These are phyloP conservation scores for Pichia membranifaciens DNA, from an alignment of 805 yeast species.

Conservation along the genomic window DNA sequence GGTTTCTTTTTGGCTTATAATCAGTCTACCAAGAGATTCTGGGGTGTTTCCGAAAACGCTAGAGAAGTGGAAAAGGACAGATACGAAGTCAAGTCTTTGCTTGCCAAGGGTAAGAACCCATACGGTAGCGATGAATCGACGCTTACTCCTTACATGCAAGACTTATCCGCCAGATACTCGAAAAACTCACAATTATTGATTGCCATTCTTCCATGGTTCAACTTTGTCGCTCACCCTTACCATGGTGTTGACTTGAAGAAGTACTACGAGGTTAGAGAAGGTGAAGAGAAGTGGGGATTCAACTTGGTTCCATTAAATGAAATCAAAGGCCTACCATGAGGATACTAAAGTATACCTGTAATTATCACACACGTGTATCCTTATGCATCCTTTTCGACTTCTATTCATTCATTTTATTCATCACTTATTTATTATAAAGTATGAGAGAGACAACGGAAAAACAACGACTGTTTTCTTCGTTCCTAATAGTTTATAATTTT, in stretches of 20 bases:
- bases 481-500: slow-evolving; percentile 1
- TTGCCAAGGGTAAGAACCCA: slow-evolving; percentile 60
- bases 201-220: slow-evolving; percentile 75
- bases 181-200: slow-evolving; percentile 58
- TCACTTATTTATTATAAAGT: slow-evolving; percentile 1
- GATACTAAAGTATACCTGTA: not conserved
- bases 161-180: slow-evolving; percentile 71
- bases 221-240: slow-evolving; percentile 71
- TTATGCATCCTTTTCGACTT: not conserved
- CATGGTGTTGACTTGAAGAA: slow-evolving; percentile 70
- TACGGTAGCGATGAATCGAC: slow-evolving; percentile 50
- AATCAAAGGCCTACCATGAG: slow-evolving; percentile 31
- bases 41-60: slow-evolving; percentile 70
- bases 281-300: slow-evolving; percentile 55
- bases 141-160: slow-evolving; percentile 64
- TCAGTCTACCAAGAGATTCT: slow-evolving; percentile 62
- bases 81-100: slow-evolving; percentile 60
- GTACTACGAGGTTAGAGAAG: slow-evolving; percentile 51
- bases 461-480: not conserved
- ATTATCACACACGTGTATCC: too few species aligned
- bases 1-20: slow-evolving; percentile 72
- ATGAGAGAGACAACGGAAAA: not conserved
- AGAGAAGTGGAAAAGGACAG: slow-evolving; percentile 70
- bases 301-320: slow-evolving; percentile 45
- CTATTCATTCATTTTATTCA: slow-evolving; percentile 6